Evolutionary conservation across 208 protist genomes (phyloP).

Genomic region (Porcisia hertigi): DNA sequence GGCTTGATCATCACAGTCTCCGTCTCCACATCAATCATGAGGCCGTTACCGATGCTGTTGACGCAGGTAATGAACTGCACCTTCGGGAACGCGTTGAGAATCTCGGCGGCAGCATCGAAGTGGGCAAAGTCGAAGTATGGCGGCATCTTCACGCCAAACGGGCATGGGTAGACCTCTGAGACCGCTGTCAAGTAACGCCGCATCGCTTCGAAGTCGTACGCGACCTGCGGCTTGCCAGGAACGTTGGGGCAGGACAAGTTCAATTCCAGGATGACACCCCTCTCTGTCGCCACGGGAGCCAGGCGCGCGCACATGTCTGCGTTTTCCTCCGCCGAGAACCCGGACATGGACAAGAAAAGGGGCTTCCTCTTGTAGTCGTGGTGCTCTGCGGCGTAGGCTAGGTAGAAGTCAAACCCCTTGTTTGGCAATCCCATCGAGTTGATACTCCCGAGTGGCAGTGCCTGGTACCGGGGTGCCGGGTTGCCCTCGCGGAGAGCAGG

Average conservation of each 20-base stretch:
- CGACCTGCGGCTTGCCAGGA: constrained; percentile 88
- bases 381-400: constrained; percentile 48
- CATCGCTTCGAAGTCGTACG: constrained; percentile 85
- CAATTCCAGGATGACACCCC: constrained; percentile 76
- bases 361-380: constrained; percentile 78
- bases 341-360: constrained; percentile 85
- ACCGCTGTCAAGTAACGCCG: constrained; percentile 62
- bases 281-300: constrained; percentile 50
- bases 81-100: constrained; percentile 84
- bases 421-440: constrained; percentile 92
- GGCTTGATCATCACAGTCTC: constrained; percentile 87
- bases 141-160: constrained; percentile 90
- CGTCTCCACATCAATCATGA: constrained; percentile 81
- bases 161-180: constrained; percentile 59
- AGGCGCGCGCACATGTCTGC: constrained; percentile 65
- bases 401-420: constrained; percentile 82
- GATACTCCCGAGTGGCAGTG: constrained; percentile 77
- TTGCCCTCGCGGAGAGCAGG: constrained; percentile 68
- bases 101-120: constrained; percentile 79
- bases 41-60: constrained; percentile 89
- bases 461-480: constrained; percentile 77
- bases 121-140: constrained; percentile 91
- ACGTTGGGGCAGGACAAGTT: constrained; percentile 92
- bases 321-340: constrained; percentile 80
- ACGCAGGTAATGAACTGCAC: constrained; percentile 88